Percentiles rank a stretch among this genome's conserved stretches.
These are phyloP conservation scores for Russula emetica DNA, from an alignment of 768 basidiomycete genomes.

Conservation along the genomic window DNA sequence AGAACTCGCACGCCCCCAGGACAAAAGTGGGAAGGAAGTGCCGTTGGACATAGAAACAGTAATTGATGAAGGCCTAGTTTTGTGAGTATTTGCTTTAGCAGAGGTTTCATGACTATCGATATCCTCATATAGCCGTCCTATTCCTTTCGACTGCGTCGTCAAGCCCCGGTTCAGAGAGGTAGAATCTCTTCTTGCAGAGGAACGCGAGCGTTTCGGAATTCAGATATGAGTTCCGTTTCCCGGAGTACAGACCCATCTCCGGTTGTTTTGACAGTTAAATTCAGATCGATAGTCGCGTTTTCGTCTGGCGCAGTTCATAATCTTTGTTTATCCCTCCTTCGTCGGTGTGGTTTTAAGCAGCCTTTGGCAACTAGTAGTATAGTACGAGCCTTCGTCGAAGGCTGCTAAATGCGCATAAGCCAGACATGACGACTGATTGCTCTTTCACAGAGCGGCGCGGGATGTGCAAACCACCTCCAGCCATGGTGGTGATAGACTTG, in stretches of 20 bases:
- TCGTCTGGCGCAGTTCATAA: too few species aligned
- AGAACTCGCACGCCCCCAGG: slow-evolving; percentile 14
- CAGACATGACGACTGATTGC: too few species aligned
- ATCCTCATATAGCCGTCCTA: slow-evolving; percentile 11
- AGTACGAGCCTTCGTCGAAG: too few species aligned
- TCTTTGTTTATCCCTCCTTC: too few species aligned
- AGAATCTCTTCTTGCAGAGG: slow-evolving; percentile 2
- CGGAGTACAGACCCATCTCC: neutral
- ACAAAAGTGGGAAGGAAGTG: slow-evolving; percentile 16
- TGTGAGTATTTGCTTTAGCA: neutral
- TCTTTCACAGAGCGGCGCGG: too few species aligned
- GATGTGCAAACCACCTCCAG: too few species aligned
- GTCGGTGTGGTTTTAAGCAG: too few species aligned
- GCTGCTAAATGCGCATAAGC: too few species aligned
- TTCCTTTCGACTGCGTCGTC: slow-evolving; percentile 25
- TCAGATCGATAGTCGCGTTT: too few species aligned
- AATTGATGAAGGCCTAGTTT: neutral
- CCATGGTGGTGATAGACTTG: too few species aligned
- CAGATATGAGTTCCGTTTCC: neutral
- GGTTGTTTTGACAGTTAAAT: neutral
- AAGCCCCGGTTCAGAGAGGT: slow-evolving; percentile 26
- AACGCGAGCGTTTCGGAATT: neutral
- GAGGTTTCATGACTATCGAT: neutral
- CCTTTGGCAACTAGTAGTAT: too few species aligned
- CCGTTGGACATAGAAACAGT: neutral